phyloP scores from a whole-genome alignment of 208 protist genomes.

The Leishmania major region DNA sequence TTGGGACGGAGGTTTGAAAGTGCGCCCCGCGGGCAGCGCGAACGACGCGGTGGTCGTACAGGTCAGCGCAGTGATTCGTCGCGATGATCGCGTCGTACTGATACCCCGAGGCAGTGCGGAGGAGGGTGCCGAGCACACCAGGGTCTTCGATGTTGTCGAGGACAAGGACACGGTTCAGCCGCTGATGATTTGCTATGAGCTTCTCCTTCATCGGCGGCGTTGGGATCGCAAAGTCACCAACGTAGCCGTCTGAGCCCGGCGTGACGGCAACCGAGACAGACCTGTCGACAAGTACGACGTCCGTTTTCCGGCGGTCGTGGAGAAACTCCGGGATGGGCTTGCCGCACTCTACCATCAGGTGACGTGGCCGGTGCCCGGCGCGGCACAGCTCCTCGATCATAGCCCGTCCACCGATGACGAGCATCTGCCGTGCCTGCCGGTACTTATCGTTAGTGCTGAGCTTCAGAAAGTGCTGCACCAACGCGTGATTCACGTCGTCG shows the following conservation, averaged over 20 bases:
- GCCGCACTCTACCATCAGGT: constrained; percentile 69
- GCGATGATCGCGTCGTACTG: constrained; percentile 89
- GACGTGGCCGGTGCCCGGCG: constrained; percentile 55
- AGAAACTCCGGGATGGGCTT: constrained; percentile 68
- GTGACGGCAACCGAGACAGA: constrained; percentile 52
- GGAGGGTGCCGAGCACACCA: constrained; percentile 77
- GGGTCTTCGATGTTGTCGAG: constrained; percentile 91
- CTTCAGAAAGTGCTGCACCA: constrained; percentile 84
- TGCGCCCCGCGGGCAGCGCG: constrained; percentile 85
- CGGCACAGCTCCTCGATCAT: constrained; percentile 87
- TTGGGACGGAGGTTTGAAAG: constrained; percentile 82
- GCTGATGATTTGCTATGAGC: constrained; percentile 87
- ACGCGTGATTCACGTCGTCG: constrained; percentile 58
- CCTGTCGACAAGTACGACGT: constrained; percentile 68
- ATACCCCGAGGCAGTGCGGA: constrained; percentile 81
- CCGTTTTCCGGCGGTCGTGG: constrained; percentile 27
- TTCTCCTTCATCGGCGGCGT: constrained; percentile 78
- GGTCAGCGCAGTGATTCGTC: constrained; percentile 88
- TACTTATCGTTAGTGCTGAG: constrained; percentile 80
- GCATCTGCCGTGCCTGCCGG: constrained; percentile 70
- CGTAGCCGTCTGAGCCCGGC: constrained; percentile 85
- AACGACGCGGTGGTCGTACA: constrained; percentile 90
- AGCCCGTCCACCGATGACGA: constrained; percentile 71
- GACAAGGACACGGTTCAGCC: constrained; percentile 82
- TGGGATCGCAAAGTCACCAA: constrained; percentile 89